These are phyloP conservation scores for Pecoramyces ruminantium DNA, from an alignment of 192 early-diverging fungal genomes.

Conservation along the genomic window DNA sequence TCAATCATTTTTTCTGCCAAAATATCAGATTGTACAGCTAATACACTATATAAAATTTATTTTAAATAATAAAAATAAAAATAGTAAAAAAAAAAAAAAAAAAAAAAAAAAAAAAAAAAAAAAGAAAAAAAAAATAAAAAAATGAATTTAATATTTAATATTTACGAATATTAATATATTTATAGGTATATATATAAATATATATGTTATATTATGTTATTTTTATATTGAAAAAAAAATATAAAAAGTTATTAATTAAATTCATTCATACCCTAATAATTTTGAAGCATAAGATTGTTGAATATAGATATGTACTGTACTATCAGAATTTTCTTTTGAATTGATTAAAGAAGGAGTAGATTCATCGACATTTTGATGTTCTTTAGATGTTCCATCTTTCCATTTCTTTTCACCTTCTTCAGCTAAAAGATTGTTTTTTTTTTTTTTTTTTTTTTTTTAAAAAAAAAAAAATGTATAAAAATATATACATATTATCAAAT, in stretches of 20 bases:
- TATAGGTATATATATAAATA: background rate
- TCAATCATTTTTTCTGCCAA: conserved; percentile 35
- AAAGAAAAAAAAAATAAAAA: too few species aligned
- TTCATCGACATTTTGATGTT: conserved; percentile 16
- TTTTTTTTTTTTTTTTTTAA: too few species aligned
- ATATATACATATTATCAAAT: conserved; percentile 3
- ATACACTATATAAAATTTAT: conserved; percentile 11
- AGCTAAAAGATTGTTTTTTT: too few species aligned
- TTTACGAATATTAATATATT: too few species aligned
- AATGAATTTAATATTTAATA: too few species aligned
- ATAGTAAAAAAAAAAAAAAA: too few species aligned
- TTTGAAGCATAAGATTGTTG: conserved; percentile 44
- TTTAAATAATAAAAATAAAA: background rate
- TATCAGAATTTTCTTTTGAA: conserved; percentile 12
- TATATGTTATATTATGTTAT: too few species aligned
- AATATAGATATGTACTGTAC: conserved; percentile 17
- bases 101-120: too few species aligned
- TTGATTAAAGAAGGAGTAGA: conserved; percentile 3
- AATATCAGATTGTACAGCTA: conserved; percentile 21
- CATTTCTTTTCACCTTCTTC: conserved; percentile 7
- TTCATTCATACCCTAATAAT: conserved; percentile 38
- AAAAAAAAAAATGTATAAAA: background rate
- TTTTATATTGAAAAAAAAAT: too few species aligned
- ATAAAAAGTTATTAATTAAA: too few species aligned
- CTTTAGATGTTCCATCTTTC: conserved; percentile 7